A percentile compares a stretch with the other conserved stretches of the same genome.
Conservation (phyloP, 192 early-diverging fungal genomes). For the Piromyces finnis region DNA sequence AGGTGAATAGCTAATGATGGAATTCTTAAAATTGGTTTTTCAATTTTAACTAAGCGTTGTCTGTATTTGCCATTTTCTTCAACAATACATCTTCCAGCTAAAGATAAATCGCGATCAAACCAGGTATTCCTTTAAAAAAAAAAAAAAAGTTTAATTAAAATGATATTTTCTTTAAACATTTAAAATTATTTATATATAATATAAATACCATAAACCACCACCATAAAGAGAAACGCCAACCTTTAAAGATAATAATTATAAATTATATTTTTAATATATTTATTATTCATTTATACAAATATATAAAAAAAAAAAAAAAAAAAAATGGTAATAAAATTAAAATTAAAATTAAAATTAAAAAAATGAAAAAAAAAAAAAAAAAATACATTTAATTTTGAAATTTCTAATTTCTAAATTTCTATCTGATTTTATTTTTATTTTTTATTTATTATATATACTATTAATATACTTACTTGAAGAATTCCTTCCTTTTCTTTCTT, state of each 20-base stretch:
- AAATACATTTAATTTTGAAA: no score
- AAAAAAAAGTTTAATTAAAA: neutral
- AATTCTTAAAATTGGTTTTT: slow-evolving; percentile 79
- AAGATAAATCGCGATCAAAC: slow-evolving; percentile 93
- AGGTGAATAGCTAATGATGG: slow-evolving; percentile 47
- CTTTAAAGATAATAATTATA: neutral
- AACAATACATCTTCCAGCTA: slow-evolving; percentile 87
- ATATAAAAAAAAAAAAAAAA: no score
- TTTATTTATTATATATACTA: neutral
- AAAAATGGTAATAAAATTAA: no score
- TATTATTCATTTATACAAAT: no score
- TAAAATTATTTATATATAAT: no score
- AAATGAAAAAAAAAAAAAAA: no score
- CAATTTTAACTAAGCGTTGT: slow-evolving; percentile 59
- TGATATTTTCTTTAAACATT: no score
- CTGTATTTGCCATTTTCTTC: slow-evolving; percentile 48
- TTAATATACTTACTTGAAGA: slow-evolving; percentile 52
- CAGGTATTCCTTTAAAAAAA: slow-evolving; percentile 63
- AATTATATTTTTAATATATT: neutral
- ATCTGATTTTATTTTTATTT: neutral
- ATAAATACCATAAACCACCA: slow-evolving; percentile 71
- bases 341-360: no score
- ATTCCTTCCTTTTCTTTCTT: slow-evolving; percentile 76
- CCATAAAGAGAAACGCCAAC: slow-evolving; percentile 72
- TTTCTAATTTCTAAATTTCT: no score